These are phyloP conservation scores for Bryoerythrophyllum caledonicum DNA, from an alignment of 225 moss, liverwort and hornwort species.

Conservation along the genomic window DNA sequence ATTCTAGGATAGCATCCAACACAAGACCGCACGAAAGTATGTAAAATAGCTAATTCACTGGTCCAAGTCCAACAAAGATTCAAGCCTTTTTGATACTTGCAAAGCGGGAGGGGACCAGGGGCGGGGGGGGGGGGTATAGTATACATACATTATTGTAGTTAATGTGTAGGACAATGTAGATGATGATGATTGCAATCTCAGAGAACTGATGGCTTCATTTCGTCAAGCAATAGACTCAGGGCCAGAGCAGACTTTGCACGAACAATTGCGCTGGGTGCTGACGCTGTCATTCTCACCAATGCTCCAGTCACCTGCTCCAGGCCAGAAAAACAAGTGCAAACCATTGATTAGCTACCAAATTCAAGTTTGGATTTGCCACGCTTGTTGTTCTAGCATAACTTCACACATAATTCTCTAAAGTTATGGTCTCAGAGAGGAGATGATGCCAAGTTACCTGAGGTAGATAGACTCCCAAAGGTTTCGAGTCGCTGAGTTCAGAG, in stretches of 20 bases:
- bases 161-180: background rate
- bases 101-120: background rate
- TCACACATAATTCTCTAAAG: background rate
- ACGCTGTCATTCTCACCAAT: conserved; percentile 94
- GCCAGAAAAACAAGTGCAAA: conserved; percentile 1
- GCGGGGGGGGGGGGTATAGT: background rate
- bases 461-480: conserved; percentile 73
- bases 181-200: conserved; percentile 15
- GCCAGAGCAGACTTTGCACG: conserved; percentile 95
- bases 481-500: conserved; percentile 72
- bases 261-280: conserved; percentile 92
- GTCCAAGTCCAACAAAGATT: background rate
- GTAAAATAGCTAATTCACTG: background rate
- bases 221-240: conserved; percentile 75
- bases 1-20: background rate
- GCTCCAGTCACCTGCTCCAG: conserved; percentile 74
- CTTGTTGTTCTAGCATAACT: background rate
- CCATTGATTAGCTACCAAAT: background rate
- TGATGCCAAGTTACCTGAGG: conserved; percentile 62
- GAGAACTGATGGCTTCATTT: conserved; percentile 54
- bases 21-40: background rate
- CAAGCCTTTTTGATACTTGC: background rate
- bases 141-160: background rate
- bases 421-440: background rate
- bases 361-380: background rate